Percentiles rank a stretch among this genome's conserved stretches.
Evolutionary conservation across 2,329 filamentous ascomycete species (phyloP).

Genomic region (Colletotrichum sp.): DNA sequence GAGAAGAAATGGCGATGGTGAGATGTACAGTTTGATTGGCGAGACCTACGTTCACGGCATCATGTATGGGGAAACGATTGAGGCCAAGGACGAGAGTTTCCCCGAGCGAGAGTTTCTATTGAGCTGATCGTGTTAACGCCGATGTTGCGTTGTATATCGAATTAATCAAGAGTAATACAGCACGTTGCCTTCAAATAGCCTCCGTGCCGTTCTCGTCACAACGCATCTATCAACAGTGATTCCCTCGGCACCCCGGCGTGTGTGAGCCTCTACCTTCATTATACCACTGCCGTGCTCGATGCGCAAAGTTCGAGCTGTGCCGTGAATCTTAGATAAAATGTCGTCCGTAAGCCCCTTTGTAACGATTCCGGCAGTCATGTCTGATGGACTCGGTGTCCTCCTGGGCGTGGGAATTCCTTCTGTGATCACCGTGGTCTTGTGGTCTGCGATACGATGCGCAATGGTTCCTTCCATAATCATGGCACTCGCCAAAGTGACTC

Average conservation of each 20-base stretch:
- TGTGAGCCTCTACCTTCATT: constrained; percentile 29
- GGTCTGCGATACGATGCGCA: constrained; percentile 25
- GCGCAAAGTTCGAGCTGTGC: background rate
- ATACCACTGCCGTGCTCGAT: constrained; percentile 34
- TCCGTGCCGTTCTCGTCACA: constrained; percentile 34
- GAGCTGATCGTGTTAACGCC: background rate
- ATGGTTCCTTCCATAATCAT: constrained; percentile 47
- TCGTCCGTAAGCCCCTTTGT: background rate
- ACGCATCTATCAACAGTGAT: constrained; percentile 28
- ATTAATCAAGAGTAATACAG: constrained; percentile 26
- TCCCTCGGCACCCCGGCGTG: constrained; percentile 22
- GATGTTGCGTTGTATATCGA: background rate
- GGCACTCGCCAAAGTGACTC: constrained; percentile 51
- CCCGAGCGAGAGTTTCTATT: background rate
- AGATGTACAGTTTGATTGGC: background rate
- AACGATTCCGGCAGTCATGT: background rate
- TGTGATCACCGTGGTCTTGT: background rate
- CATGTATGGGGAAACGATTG: background rate
- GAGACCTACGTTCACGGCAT: background rate
- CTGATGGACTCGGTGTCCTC: constrained; percentile 25
- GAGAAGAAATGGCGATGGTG: background rate
- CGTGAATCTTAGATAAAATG: background rate
- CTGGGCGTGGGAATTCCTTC: constrained; percentile 20
- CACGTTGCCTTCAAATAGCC: constrained; percentile 35
- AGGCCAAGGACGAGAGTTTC: background rate